phyloP scores from a whole-genome alignment of 179 eudicot species.

The Amaranthus tricolor region DNA sequence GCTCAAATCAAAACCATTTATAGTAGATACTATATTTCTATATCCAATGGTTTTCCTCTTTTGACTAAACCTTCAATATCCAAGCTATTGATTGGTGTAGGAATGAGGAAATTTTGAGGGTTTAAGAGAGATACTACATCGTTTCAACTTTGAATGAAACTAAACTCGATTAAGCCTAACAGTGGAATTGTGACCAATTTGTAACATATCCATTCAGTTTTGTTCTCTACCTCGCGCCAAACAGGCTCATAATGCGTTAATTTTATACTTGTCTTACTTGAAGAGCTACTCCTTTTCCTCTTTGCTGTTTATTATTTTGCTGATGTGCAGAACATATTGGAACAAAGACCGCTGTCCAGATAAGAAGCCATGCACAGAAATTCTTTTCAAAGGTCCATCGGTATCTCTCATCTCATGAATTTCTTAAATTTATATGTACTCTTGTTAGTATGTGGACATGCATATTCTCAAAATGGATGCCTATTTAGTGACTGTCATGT shows the following conservation, averaged over 20 bases:
- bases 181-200: slow-evolving; percentile 4
- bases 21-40: background rate
- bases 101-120: background rate
- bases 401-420: slow-evolving; percentile 41
- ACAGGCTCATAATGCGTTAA: slow-evolving; percentile 16
- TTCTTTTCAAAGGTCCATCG: slow-evolving; percentile 90
- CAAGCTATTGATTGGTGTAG: background rate
- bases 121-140: background rate
- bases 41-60: slow-evolving; percentile 5
- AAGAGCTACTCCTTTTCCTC: slow-evolving; percentile 40
- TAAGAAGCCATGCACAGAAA: slow-evolving; percentile 96
- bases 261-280: slow-evolving; percentile 41
- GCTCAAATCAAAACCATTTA: slow-evolving; percentile 12
- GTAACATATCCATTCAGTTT: slow-evolving; percentile 9
- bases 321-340: slow-evolving; percentile 89
- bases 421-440: slow-evolving; percentile 7
- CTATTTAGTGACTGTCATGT: slow-evolving; percentile 5
- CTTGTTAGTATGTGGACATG: slow-evolving; percentile 8
- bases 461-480: slow-evolving; percentile 6
- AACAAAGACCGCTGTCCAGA: slow-evolving; percentile 99
- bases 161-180: slow-evolving; percentile 5
- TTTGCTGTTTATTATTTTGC: slow-evolving; percentile 36
- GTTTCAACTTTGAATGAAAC: background rate
- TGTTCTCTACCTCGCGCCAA: slow-evolving; percentile 19
- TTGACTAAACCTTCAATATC: background rate